Evolutionary conservation across 2,329 filamentous ascomycete genomes (phyloP).

Genomic region (Phoma sp.): DNA sequence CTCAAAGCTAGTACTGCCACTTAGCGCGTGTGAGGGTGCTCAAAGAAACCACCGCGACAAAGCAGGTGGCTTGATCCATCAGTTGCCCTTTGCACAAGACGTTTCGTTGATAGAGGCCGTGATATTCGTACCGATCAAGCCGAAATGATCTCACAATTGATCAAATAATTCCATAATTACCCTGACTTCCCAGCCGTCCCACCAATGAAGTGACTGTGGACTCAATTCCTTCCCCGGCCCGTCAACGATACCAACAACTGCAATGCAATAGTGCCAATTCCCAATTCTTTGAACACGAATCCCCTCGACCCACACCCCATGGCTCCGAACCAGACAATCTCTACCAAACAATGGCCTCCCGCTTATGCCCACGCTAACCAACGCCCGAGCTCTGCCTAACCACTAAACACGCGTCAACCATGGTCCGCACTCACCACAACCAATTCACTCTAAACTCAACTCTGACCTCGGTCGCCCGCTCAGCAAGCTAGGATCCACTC

Average conservation of each 20-base stretch:
- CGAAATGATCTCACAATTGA: background rate
- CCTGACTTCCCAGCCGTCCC: background rate
- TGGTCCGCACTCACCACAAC: slow-evolving; percentile 19
- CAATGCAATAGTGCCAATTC: background rate
- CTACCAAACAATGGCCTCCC: too few species aligned
- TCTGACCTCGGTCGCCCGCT: background rate
- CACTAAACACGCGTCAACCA: slow-evolving; percentile 25
- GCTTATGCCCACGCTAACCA: slow-evolving; percentile 19
- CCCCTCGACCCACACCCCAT: slow-evolving; percentile 20
- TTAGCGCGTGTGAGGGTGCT: background rate
- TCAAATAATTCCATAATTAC: background rate
- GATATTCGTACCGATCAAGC: background rate
- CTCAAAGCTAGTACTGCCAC: background rate
- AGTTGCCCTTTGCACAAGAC: background rate
- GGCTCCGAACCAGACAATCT: slow-evolving; percentile 22
- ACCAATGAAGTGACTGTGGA: background rate
- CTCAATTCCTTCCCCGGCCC: background rate
- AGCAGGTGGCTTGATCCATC: slow-evolving; percentile 2
- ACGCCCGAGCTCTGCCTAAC: slow-evolving; percentile 13
- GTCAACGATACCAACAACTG: background rate
- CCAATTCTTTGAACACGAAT: slow-evolving; percentile 8
- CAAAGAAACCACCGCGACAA: background rate
- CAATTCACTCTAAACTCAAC: slow-evolving; percentile 9
- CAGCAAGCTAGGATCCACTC: slow-evolving; percentile 1
- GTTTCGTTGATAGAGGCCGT: background rate